Evolutionary conservation across 2,329 filamentous ascomycete genomes (phyloP).

Genomic region (Cercospora brassicicola): DNA sequence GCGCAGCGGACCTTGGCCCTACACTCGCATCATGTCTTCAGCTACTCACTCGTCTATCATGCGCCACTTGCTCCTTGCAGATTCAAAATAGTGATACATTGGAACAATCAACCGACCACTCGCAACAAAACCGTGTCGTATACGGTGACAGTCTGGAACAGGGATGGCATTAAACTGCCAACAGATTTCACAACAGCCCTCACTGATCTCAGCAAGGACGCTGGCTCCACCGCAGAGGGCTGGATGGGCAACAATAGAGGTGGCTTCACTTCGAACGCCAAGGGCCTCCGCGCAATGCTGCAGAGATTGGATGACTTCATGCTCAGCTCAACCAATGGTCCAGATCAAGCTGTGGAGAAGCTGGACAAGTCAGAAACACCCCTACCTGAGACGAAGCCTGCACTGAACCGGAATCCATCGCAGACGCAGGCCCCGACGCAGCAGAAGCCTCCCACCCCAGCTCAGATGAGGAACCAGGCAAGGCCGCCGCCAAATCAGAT

Average conservation of each 20-base stretch:
- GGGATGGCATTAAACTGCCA: neutral
- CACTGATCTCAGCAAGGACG: conserved; percentile 10
- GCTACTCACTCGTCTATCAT: conserved; percentile 44
- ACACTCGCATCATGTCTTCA: conserved; percentile 39
- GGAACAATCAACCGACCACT: conserved; percentile 20
- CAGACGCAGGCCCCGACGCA: conserved; percentile 5
- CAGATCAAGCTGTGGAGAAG: conserved; percentile 5
- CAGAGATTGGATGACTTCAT: conserved; percentile 43
- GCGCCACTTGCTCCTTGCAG: conserved; percentile 40
- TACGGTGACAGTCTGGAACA: neutral
- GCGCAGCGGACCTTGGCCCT: conserved; percentile 25
- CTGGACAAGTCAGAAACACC: conserved; percentile 11
- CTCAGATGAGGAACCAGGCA: conserved; percentile 7
- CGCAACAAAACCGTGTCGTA: conserved; percentile 32
- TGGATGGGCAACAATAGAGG: conserved; percentile 13
- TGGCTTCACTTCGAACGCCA: conserved; percentile 5
- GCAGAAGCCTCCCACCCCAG: conserved; percentile 8
- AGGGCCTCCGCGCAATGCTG: conserved; percentile 34
- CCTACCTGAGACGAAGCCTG: conserved; percentile 1
- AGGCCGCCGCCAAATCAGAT: neutral
- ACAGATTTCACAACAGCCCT: conserved; percentile 4
- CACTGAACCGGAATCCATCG: conserved; percentile 2
- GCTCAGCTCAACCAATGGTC: conserved; percentile 29
- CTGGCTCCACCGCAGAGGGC: neutral
- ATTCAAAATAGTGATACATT: conserved; percentile 34